Evolutionary conservation across 1,284 basidiomycete genomes (phyloP).

Genomic region (Apiotrichum akiyoshidainum): DNA sequence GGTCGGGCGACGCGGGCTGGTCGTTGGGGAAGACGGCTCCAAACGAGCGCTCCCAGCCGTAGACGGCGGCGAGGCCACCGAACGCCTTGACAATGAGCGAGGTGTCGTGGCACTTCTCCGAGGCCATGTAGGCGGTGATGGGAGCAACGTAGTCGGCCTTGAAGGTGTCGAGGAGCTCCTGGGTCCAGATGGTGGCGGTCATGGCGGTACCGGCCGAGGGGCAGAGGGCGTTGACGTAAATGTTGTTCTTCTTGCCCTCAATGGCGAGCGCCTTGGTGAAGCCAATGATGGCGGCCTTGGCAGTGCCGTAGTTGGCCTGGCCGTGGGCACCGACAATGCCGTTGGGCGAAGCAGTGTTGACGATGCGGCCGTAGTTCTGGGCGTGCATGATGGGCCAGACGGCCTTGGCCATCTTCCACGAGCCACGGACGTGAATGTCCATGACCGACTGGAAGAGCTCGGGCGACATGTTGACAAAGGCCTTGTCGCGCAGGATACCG

Average conservation of each 20-base stretch:
- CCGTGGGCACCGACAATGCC: slow-evolving; percentile 95
- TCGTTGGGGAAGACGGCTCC: slow-evolving; percentile 66
- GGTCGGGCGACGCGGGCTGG: slow-evolving; percentile 70
- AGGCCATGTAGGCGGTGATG: slow-evolving; percentile 87
- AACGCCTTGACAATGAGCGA: slow-evolving; percentile 81
- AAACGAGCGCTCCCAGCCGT: slow-evolving; percentile 88
- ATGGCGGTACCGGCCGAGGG: slow-evolving; percentile 88
- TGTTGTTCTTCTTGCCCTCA: slow-evolving; percentile 89
- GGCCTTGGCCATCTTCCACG: slow-evolving; percentile 88
- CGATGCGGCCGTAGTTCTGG: slow-evolving; percentile 93
- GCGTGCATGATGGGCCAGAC: slow-evolving; percentile 97
- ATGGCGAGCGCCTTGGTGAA: slow-evolving; percentile 85
- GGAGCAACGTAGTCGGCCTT: slow-evolving; percentile 86
- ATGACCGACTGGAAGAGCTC: slow-evolving; percentile 93
- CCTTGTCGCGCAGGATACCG: slow-evolving; percentile 88
- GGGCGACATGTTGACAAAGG: slow-evolving; percentile 82
- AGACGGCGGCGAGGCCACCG: slow-evolving; percentile 88
- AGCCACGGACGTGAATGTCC: slow-evolving; percentile 71
- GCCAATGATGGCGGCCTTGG: slow-evolving; percentile 90
- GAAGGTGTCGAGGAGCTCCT: slow-evolving; percentile 82
- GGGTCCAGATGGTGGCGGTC: slow-evolving; percentile 79
- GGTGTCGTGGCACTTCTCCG: slow-evolving; percentile 70
- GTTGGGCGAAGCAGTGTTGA: slow-evolving; percentile 88
- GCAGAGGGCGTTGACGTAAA: slow-evolving; percentile 82
- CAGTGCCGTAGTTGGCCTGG: slow-evolving; percentile 82